phyloP scores from a whole-genome alignment of 1,284 basidiomycete species.

The Flammula alnicola region DNA sequence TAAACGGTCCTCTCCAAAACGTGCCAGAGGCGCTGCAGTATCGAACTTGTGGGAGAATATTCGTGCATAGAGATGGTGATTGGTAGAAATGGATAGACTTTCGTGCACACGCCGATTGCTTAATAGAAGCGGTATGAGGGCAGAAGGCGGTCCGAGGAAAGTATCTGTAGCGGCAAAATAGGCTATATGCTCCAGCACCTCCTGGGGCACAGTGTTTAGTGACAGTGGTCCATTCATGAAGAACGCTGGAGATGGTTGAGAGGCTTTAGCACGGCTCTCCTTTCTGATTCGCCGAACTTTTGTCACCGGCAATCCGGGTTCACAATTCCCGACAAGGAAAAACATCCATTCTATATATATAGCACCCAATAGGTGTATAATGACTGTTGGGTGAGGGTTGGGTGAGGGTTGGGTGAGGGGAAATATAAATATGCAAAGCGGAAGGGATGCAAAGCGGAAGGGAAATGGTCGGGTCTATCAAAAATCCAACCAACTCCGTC shows the following conservation, averaged over 20 bases:
- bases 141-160: slow-evolving; percentile 58
- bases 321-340: not conserved
- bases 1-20: slow-evolving; percentile 50
- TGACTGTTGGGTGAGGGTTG: no score
- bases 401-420: not conserved
- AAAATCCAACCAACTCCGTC: no score
- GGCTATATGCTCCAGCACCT: slow-evolving; percentile 74
- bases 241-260: slow-evolving; percentile 6
- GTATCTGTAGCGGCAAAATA: slow-evolving; percentile 52
- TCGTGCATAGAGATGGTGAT: slow-evolving; percentile 68
- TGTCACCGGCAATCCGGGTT: slow-evolving; percentile 18
- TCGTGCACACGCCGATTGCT: slow-evolving; percentile 57
- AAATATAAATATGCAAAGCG: no score
- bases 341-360: no score
- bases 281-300: slow-evolving; percentile 12
- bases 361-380: no score
- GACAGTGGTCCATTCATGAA: slow-evolving; percentile 26
- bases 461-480: no score
- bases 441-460: no score
- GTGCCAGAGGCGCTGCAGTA: slow-evolving; percentile 53
- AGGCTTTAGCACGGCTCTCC: slow-evolving; percentile 9
- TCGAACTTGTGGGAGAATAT: slow-evolving; percentile 78
- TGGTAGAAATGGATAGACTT: slow-evolving; percentile 50
- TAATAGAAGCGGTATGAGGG: slow-evolving; percentile 56
- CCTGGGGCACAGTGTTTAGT: slow-evolving; percentile 58